A percentile compares a stretch with the other conserved stretches of the same genome.
Evolutionary conservation across 352 stramenopile genomes (phyloP).

Genomic region (Phytophthora uliginosa): DNA sequence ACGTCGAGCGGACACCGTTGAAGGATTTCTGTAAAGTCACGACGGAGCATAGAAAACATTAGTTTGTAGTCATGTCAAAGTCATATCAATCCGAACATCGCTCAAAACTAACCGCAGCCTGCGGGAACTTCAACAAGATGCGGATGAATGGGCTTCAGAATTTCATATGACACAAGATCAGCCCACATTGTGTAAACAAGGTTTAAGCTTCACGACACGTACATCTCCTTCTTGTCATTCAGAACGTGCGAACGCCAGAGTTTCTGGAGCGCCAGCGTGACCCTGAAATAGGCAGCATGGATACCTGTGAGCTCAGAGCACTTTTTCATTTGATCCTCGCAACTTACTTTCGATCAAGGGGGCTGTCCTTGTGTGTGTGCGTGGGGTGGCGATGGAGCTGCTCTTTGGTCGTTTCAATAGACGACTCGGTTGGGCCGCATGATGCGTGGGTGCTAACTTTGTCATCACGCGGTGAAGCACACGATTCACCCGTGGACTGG

Average conservation of each 20-base stretch:
- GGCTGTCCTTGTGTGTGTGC: conserved; percentile 8
- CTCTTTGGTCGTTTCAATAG: conserved; percentile 1
- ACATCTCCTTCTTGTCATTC: conserved; percentile 52
- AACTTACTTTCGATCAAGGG: conserved; percentile 69
- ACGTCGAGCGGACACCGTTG: conserved; percentile 74
- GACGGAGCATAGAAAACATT: neutral
- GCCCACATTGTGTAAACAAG: neutral
- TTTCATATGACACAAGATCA: neutral
- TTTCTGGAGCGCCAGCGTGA: conserved; percentile 71
- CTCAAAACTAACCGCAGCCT: conserved; percentile 44
- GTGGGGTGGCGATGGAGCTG: conserved; percentile 6
- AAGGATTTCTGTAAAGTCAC: conserved; percentile 55
- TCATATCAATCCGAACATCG: neutral
- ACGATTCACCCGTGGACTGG: conserved; percentile 6
- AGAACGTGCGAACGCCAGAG: conserved; percentile 60
- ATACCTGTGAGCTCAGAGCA: neutral
- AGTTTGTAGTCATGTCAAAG: neutral
- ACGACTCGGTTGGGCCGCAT: conserved; percentile 5
- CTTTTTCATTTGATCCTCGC: neutral
- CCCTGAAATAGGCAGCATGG: conserved; percentile 29
- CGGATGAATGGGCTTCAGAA: conserved; percentile 64
- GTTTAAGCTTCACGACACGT: neutral
- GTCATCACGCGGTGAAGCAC: conserved; percentile 1
- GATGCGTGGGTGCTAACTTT: conserved; percentile 5
- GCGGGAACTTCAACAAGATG: conserved; percentile 79